These are phyloP conservation scores for Spizellomyces sp. DNA, from an alignment of 192 early-diverging fungal species.

Conservation along the genomic window DNA sequence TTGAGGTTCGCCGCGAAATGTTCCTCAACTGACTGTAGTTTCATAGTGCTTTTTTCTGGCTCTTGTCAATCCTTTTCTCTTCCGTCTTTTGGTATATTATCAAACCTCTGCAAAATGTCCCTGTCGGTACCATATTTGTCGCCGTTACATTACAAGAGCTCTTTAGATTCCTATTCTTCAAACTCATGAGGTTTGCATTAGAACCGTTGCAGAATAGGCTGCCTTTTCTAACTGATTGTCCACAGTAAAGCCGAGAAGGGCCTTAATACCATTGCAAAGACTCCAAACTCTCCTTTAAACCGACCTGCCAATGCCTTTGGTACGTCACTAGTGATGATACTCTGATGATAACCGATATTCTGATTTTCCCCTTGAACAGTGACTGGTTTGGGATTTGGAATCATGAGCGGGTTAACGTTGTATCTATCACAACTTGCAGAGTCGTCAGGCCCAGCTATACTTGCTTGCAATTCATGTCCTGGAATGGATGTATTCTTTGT, in stretches of 20 bases:
- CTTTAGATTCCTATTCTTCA: conserved; percentile 67
- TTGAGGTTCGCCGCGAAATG: neutral
- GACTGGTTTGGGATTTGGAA: conserved; percentile 71
- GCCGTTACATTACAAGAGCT: conserved; percentile 69
- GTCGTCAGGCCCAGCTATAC: conserved; percentile 70
- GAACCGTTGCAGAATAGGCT: too few species aligned
- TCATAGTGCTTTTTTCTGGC: conserved; percentile 80
- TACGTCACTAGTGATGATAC: conserved; percentile 17
- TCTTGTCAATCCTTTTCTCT: conserved; percentile 70
- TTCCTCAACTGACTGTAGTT: neutral
- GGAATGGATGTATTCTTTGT: conserved; percentile 63
- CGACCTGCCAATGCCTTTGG: conserved; percentile 65
- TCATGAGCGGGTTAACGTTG: conserved; percentile 70
- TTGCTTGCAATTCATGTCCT: conserved; percentile 70
- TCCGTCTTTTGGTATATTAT: conserved; percentile 72
- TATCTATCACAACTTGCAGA: conserved; percentile 68
- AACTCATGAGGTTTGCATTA: conserved; percentile 51
- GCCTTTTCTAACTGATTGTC: too few species aligned
- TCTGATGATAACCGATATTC: neutral
- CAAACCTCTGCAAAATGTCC: conserved; percentile 34
- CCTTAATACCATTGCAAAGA: conserved; percentile 59
- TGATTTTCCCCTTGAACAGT: conserved; percentile 39
- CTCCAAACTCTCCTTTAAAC: conserved; percentile 71
- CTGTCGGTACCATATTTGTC: conserved; percentile 57
- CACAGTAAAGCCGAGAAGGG: conserved; percentile 68